Evolutionary conservation across 1,139 yeast species (phyloP).

Genomic region (Sugiyamaella novakii): DNA sequence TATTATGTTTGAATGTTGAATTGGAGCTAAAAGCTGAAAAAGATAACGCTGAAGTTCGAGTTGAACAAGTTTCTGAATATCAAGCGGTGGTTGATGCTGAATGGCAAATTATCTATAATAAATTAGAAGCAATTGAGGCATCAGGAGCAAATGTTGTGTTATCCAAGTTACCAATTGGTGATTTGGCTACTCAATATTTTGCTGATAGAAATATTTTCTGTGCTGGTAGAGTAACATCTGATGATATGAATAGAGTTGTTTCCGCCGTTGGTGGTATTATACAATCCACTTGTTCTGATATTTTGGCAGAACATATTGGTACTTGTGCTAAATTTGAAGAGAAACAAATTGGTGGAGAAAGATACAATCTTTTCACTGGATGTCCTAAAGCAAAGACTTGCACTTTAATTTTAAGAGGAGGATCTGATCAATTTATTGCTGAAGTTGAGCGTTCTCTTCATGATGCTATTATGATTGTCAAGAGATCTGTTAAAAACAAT

Average conservation of each 20-base stretch:
- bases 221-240: conserved; percentile 90
- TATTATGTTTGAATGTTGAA: conserved; percentile 85
- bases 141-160: conserved; percentile 93
- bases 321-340: conserved; percentile 88
- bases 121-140: conserved; percentile 76
- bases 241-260: conserved; percentile 90
- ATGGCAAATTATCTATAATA: conserved; percentile 89
- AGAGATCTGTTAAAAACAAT: conserved; percentile 86
- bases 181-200: conserved; percentile 94
- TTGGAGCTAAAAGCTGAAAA: conserved; percentile 96
- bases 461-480: conserved; percentile 98
- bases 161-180: conserved; percentile 96
- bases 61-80: conserved; percentile 89
- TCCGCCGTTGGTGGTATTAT: conserved; percentile 93
- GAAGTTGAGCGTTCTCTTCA: conserved; percentile 97
- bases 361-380: conserved; percentile 90
- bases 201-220: conserved; percentile 96
- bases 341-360: conserved; percentile 91
- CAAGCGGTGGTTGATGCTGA: conserved; percentile 98
- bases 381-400: conserved; percentile 93
- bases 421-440: conserved; percentile 97
- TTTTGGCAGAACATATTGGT: conserved; percentile 72
- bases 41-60: conserved; percentile 99
- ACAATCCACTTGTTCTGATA: conserved; percentile 87
- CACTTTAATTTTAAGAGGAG: conserved; percentile 91